These are phyloP conservation scores for Boletus reticulatus DNA, from an alignment of 768 basidiomycete species.

Conservation along the genomic window DNA sequence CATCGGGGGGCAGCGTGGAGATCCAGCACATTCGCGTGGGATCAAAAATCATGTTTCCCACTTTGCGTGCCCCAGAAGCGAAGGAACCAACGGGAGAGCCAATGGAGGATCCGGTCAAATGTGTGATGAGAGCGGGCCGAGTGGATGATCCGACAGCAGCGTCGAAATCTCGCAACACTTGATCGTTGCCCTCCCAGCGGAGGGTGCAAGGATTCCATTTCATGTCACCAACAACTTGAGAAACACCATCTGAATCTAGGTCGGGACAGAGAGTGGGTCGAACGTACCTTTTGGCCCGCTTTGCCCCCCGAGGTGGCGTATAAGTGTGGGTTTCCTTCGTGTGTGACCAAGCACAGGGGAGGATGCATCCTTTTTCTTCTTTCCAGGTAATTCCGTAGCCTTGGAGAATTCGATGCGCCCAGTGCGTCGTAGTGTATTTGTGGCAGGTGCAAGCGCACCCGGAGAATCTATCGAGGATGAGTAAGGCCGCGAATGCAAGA, in stretches of 20 bases:
- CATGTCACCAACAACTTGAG: slow-evolving; percentile 92
- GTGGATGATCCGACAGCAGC: slow-evolving; percentile 73
- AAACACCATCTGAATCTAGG: slow-evolving; percentile 13
- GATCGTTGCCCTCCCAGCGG: slow-evolving; percentile 98
- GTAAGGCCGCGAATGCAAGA: neutral
- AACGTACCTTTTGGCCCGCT: slow-evolving; percentile 69
- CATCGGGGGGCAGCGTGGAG: slow-evolving; percentile 78
- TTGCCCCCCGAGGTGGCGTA: slow-evolving; percentile 74
- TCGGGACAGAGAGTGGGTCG: neutral
- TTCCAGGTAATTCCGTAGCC: slow-evolving; percentile 39
- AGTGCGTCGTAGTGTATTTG: slow-evolving; percentile 57
- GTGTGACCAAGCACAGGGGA: slow-evolving; percentile 47
- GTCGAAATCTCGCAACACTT: slow-evolving; percentile 88
- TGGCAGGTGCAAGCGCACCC: slow-evolving; percentile 38
- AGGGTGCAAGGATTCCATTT: slow-evolving; percentile 89
- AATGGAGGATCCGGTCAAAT: slow-evolving; percentile 84
- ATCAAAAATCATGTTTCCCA: slow-evolving; percentile 98
- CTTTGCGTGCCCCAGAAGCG: slow-evolving; percentile 78
- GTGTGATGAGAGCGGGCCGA: slow-evolving; percentile 94
- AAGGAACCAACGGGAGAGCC: slow-evolving; percentile 76
- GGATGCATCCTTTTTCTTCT: slow-evolving; percentile 52
- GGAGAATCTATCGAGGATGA: slow-evolving; percentile 16
- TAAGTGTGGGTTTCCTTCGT: slow-evolving; percentile 80
- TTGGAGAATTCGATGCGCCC: slow-evolving; percentile 56
- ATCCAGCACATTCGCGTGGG: slow-evolving; percentile 95